Evolutionary conservation across 2,329 filamentous ascomycete genomes (phyloP).

Genomic region (Ophiostoma sp.): DNA sequence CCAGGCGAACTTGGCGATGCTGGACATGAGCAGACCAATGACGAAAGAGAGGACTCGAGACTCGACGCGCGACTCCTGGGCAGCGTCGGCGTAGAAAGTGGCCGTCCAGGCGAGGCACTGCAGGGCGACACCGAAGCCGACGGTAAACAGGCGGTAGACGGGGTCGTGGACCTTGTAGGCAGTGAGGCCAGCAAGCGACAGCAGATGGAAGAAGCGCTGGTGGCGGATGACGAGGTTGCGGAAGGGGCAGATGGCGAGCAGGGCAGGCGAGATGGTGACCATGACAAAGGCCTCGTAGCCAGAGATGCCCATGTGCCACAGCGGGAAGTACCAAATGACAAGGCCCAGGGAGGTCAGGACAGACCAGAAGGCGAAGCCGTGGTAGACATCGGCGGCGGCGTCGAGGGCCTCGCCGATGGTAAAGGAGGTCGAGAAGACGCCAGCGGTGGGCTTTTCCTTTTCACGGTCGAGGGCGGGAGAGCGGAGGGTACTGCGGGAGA

Average conservation of each 20-base stretch:
- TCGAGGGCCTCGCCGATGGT: slow-evolving; percentile 74
- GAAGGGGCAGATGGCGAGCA: slow-evolving; percentile 70
- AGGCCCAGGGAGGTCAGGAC: slow-evolving; percentile 87
- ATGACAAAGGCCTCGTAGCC: slow-evolving; percentile 91
- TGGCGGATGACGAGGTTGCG: slow-evolving; percentile 69
- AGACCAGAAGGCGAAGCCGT: slow-evolving; percentile 95
- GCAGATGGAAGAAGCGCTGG: slow-evolving; percentile 68
- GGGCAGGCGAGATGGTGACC: slow-evolving; percentile 75
- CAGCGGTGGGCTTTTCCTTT: slow-evolving; percentile 72
- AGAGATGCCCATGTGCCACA: slow-evolving; percentile 99
- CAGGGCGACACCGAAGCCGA: slow-evolving; percentile 78
- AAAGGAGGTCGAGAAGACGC: slow-evolving; percentile 71
- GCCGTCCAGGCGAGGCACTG: slow-evolving; percentile 82
- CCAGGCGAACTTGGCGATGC: slow-evolving; percentile 87
- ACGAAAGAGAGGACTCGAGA: slow-evolving; percentile 77
- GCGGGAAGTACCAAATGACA: slow-evolving; percentile 93
- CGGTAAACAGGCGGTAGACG: slow-evolving; percentile 72
- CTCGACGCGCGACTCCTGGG: slow-evolving; percentile 74
- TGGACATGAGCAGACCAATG: slow-evolving; percentile 80
- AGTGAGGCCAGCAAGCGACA: slow-evolving; percentile 71
- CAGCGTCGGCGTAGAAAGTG: slow-evolving; percentile 75
- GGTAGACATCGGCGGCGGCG: slow-evolving; percentile 84
- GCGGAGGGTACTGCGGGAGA: slow-evolving; percentile 46
- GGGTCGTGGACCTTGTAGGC: slow-evolving; percentile 77
- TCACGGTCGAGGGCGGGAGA: slow-evolving; percentile 57